A percentile compares a stretch with the other conserved stretches of the same genome.
phyloP scores from a whole-genome alignment of 225 moss, liverwort and hornwort genomes.

The Ulota crispa region DNA sequence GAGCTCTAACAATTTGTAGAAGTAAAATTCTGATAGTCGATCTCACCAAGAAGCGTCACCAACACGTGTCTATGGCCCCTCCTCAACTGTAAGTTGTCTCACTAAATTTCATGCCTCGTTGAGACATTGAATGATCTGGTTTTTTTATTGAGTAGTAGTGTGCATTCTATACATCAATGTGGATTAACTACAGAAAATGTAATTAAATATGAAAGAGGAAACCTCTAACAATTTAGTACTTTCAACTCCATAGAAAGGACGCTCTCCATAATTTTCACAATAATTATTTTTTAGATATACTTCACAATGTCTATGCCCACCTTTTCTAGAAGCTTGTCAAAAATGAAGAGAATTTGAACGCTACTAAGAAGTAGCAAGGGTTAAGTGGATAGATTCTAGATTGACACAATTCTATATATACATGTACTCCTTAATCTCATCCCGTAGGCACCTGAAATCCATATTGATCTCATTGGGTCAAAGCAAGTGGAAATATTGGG shows the following conservation, averaged over 20 bases:
- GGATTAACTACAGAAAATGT: background rate
- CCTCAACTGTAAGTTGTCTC: conserved; percentile 27
- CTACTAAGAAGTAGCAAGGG: too few species aligned
- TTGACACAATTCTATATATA: background rate
- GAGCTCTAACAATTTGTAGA: too few species aligned
- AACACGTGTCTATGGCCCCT: conserved; percentile 13
- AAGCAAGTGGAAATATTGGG: too few species aligned
- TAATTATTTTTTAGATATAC: too few species aligned
- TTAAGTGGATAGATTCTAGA: too few species aligned
- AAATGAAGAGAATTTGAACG: too few species aligned
- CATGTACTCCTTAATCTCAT: too few species aligned
- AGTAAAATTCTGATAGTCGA: too few species aligned
- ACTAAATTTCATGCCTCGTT: background rate
- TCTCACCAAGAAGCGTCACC: conserved; percentile 4
- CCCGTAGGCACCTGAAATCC: too few species aligned
- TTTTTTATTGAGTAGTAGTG: background rate
- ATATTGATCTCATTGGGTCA: too few species aligned
- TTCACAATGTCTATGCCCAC: too few species aligned
- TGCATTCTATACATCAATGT: background rate
- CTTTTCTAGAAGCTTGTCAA: too few species aligned
- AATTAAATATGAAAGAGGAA: background rate
- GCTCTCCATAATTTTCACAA: background rate
- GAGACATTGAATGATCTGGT: background rate
- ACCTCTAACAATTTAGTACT: background rate
- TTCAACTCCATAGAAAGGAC: background rate